A percentile compares a stretch with the other conserved stretches of the same genome.
These are phyloP conservation scores for Pseudopithomyces maydicus DNA, from an alignment of 2,329 filamentous ascomycete genomes.

Conservation along the genomic window DNA sequence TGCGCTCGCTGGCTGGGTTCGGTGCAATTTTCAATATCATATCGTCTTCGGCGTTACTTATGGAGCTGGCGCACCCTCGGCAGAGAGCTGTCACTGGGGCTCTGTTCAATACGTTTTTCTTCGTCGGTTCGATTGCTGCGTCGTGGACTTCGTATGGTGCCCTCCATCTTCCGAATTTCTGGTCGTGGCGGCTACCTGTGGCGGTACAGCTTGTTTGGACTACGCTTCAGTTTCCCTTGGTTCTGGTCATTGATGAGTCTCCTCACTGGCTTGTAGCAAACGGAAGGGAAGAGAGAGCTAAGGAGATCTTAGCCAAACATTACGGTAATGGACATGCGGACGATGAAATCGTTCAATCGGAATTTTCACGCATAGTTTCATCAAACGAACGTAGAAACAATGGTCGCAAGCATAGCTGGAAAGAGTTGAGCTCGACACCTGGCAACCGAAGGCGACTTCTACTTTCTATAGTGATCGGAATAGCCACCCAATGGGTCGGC, in stretches of 20 bases:
- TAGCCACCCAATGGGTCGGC: slow-evolving; percentile 49
- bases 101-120: slow-evolving; percentile 22
- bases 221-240: slow-evolving; percentile 9
- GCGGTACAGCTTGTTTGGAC: slow-evolving; percentile 15
- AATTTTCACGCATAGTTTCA: slow-evolving; percentile 14
- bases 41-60: slow-evolving; percentile 13
- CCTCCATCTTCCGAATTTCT: slow-evolving; percentile 10
- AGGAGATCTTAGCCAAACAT: slow-evolving; percentile 58
- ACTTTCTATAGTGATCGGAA: slow-evolving; percentile 43
- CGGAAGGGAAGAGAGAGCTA: slow-evolving; percentile 58
- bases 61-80: slow-evolving; percentile 22
- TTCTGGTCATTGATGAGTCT: slow-evolving; percentile 49
- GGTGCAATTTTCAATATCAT: slow-evolving; percentile 17
- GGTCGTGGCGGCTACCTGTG: slow-evolving; percentile 19
- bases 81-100: slow-evolving; percentile 19
- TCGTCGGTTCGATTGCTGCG: slow-evolving; percentile 15
- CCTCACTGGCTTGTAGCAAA: slow-evolving; percentile 64
- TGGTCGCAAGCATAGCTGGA: slow-evolving; percentile 3
- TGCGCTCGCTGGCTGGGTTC: slow-evolving; percentile 16
- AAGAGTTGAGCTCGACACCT: slow-evolving; percentile 26
- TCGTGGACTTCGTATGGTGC: slow-evolving; percentile 17
- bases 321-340: slow-evolving; percentile 54
- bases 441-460: slow-evolving; percentile 47
- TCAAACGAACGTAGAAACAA: neutral
- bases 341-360: slow-evolving; percentile 8